Conservation (phyloP, 139 green algal species). For the Tetratostichococcus sp. region DNA sequence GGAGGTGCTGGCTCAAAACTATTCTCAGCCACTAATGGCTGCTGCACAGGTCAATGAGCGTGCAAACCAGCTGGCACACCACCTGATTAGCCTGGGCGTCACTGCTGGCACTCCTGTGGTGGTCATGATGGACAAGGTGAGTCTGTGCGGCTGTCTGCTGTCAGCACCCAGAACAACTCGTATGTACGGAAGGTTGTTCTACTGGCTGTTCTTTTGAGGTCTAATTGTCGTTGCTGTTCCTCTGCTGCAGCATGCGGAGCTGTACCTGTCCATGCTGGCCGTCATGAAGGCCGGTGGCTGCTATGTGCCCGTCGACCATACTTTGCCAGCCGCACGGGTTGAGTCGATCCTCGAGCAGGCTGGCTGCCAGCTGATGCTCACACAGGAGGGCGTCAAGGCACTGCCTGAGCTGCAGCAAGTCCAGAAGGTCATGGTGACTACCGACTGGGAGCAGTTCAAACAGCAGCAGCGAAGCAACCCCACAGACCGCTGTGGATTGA, state of each 20-base stretch:
- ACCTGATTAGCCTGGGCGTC: slow-evolving; percentile 19
- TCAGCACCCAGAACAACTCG: too few relatives aligned
- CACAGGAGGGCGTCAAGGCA: not conserved
- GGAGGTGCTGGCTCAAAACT: too few relatives aligned
- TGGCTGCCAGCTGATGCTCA: not conserved
- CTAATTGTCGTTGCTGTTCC: too few relatives aligned
- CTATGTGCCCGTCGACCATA: slow-evolving; percentile 55
- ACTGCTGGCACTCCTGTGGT: slow-evolving; percentile 17
- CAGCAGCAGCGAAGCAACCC: not conserved
- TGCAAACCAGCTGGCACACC: slow-evolving; percentile 30
- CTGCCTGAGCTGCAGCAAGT: too few relatives aligned
- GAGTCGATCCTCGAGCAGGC: slow-evolving; percentile 17
- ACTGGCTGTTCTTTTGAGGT: too few relatives aligned
- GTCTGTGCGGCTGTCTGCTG: too few relatives aligned
- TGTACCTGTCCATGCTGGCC: slow-evolving; percentile 39
- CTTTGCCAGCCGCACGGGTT: slow-evolving; percentile 39
- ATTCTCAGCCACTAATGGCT: too few relatives aligned
- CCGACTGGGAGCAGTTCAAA: not conserved
- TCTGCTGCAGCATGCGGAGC: slow-evolving; percentile 16
- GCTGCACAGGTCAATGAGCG: slow-evolving; percentile 10
- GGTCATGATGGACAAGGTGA: slow-evolving; percentile 35
- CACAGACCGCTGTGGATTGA: not conserved
- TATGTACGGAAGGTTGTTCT: too few relatives aligned
- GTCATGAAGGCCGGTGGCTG: slow-evolving; percentile 40
- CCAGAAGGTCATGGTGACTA: not conserved